Conservation (phyloP, 331 rosid genomes). For the Rosa hybrid region DNA sequence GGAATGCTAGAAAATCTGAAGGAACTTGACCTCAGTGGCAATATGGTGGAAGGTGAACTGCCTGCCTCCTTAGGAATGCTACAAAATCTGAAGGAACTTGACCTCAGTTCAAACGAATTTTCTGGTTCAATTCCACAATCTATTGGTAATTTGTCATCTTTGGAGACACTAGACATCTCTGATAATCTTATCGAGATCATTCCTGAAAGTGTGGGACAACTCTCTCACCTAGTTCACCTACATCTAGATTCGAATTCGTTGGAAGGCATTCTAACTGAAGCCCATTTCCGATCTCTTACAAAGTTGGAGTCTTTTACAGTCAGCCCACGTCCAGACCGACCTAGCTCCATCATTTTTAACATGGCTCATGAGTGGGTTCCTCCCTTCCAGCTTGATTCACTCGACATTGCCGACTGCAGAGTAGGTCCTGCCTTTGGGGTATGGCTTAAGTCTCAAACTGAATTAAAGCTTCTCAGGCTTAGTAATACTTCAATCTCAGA, state of each 20-base stretch:
- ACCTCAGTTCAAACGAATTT: background rate
- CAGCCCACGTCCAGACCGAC: no score
- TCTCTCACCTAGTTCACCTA: background rate
- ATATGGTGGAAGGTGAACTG: no score
- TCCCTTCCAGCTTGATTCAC: background rate
- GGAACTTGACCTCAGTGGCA: background rate
- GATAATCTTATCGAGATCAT: background rate
- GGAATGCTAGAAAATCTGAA: no score
- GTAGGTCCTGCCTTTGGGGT: background rate
- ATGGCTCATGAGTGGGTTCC: background rate
- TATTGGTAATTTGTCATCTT: background rate
- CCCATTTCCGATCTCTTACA: background rate
- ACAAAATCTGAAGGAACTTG: background rate
- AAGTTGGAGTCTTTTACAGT: no score
- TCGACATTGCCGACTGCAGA: background rate
- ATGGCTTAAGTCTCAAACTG: background rate
- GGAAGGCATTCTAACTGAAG: background rate
- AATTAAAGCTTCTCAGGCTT: background rate
- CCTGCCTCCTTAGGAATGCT: no score
- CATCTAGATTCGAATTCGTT: background rate
- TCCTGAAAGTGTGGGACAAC: background rate
- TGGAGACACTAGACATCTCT: background rate
- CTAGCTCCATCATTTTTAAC: background rate
- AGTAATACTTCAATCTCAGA: background rate
- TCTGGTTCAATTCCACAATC: background rate